Base-by-base conservation (phyloP, 164 flowering plant species). In the Berberis thunbergii region DNA sequence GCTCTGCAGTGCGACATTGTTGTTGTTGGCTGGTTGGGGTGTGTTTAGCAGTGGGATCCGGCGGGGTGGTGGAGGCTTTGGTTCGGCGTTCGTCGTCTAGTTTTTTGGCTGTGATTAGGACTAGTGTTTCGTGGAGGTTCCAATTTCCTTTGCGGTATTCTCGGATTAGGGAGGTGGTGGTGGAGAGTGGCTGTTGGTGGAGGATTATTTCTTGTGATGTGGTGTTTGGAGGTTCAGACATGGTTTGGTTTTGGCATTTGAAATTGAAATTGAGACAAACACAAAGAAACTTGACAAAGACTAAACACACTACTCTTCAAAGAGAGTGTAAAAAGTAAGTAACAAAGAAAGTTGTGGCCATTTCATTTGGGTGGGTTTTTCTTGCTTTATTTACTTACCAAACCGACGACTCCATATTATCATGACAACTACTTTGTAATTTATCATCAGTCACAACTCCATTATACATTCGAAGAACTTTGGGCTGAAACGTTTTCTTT, bases 121-220 rank as follows among this genome's bases (percentile, higher is more conserved):
- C 64, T 38, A 72, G 67, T 6, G 80, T 77, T 54, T 77, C 80
- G 62, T 75, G 74, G 12, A 75, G 68, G 7, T 74, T 77, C 78
- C 80, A 77, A 61, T 77, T 77, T 41, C 80, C 78, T 49, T 70
- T 77, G 9, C 73, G 64, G 74, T 77, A 77, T 45, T 75, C 78
- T 4, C 80, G 66, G 26, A 44, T n/a, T 7, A 53, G 50, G 3
- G 65, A 39, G 13, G 79, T 41, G 10, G 39, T 45, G 67, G n/a
- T 43, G 60, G 50, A 59, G 9, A 26, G 26, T 26, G 26, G 66
- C 5, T 45, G 65, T 40, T 49, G 59, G 49, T 49, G 38, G 13
- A 61, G 3, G 53, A 67, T 41, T 66, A 61, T n/a, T 8, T 12
- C 3, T 52, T 12, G n/a, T 57, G 70, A 8, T 26, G 73, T 42